Conservation (phyloP, 306 rosid genomes). For the Adenanthera pavonina region DNA sequence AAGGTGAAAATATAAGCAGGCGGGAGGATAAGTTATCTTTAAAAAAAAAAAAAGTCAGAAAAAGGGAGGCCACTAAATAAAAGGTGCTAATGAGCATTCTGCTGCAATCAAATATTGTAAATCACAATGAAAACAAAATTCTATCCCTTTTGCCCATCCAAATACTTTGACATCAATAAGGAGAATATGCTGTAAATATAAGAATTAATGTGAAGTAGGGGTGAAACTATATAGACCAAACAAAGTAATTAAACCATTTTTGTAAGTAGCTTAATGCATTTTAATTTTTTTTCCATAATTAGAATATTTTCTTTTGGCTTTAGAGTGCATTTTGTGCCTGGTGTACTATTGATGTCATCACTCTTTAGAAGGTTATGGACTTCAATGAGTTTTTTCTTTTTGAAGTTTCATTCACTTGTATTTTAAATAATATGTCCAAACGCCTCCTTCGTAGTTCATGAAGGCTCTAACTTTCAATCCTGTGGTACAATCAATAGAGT, state of each 20-base stretch:
- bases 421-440: not conserved
- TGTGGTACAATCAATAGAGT: slow-evolving; percentile 57
- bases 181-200: not conserved
- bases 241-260: not conserved
- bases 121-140: not conserved
- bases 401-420: not conserved
- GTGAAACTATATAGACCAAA: not conserved
- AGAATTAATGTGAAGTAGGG: not conserved
- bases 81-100: not conserved
- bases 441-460: not conserved
- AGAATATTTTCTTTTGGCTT: not conserved
- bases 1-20: not conserved
- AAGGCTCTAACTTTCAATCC: slow-evolving; percentile 2
- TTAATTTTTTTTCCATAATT: not conserved
- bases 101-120: not conserved
- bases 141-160: not conserved
- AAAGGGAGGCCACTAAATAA: not conserved
- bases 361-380: not conserved
- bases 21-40: not conserved
- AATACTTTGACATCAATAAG: not conserved
- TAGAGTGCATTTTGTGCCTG: not conserved
- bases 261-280: not conserved
- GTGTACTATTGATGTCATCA: not conserved
- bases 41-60: not conserved
- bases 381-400: not conserved